A percentile compares a stretch with the other conserved stretches of the same genome.
phyloP scores from a whole-genome alignment of 2,329 filamentous ascomycete species.

The Pseudonectria buxi region DNA sequence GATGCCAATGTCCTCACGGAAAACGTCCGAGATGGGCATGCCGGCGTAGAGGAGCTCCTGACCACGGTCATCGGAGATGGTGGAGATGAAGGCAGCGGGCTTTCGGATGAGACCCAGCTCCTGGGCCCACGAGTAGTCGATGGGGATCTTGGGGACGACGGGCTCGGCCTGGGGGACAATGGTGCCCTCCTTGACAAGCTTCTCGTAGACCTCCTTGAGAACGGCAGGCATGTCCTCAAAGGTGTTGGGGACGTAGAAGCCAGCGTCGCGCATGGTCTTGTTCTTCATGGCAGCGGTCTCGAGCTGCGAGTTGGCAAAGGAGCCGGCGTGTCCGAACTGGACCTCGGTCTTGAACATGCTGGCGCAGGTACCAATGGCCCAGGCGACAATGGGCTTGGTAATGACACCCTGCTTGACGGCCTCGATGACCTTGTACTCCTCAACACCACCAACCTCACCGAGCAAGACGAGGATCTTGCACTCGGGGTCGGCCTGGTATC shows the following conservation, averaged over 20 bases:
- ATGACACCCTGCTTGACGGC: conserved; percentile 91
- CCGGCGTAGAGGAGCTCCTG: conserved; percentile 98
- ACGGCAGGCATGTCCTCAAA: conserved; percentile 87
- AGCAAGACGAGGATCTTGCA: conserved; percentile 97
- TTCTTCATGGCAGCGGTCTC: conserved; percentile 97
- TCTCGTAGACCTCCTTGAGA: conserved; percentile 78
- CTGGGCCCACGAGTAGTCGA: conserved; percentile 99
- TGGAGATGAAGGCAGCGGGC: conserved; percentile 98
- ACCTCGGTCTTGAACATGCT: conserved; percentile 99
- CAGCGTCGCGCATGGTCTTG: conserved; percentile 90
- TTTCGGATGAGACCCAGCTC: conserved; percentile 99
- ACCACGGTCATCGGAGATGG: conserved; percentile 98
- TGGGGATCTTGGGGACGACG: conserved; percentile 94
- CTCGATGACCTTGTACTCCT: conserved; percentile 99
- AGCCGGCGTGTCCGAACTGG: conserved; percentile 97
- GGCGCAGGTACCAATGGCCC: conserved; percentile 98
- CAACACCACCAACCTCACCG: conserved; percentile 97
- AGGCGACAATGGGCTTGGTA: conserved; percentile 97
- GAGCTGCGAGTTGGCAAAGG: conserved; percentile 98
- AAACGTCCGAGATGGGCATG: conserved; percentile 99
- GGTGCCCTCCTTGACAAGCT: conserved; percentile 75
- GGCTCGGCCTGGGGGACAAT: conserved; percentile 86
- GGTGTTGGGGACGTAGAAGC: conserved; percentile 88
- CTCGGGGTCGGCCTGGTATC: conserved; percentile 92
- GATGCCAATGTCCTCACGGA: conserved; percentile 97